A percentile compares a stretch with the other conserved stretches of the same genome.
Evolutionary conservation across 2,329 filamentous ascomycete genomes (phyloP).

Genomic region (Fusarium sp.): DNA sequence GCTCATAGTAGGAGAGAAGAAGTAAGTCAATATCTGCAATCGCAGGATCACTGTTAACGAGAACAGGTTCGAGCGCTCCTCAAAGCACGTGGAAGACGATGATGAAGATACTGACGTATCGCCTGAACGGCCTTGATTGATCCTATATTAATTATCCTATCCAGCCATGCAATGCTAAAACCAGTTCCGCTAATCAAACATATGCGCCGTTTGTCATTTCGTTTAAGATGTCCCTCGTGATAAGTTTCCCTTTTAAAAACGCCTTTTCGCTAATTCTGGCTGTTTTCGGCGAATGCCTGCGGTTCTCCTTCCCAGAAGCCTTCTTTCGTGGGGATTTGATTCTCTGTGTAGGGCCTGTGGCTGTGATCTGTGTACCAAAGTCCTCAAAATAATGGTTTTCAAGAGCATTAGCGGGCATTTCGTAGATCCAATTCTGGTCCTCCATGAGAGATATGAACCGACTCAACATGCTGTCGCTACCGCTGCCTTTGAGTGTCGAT

Average conservation of each 20-base stretch:
- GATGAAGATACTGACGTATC: conserved; percentile 38
- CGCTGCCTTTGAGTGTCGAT: conserved; percentile 79
- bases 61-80: conserved; percentile 52
- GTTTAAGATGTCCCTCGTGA: conserved; percentile 83
- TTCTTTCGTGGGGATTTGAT: conserved; percentile 49
- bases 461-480: conserved; percentile 79
- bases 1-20: conserved; percentile 68
- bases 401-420: conserved; percentile 74
- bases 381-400: conserved; percentile 77
- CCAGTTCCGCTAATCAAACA: conserved; percentile 40
- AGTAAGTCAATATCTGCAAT: conserved; percentile 47
- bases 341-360: conserved; percentile 47
- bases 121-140: conserved; percentile 31
- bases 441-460: conserved; percentile 84
- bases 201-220: conserved; percentile 68
- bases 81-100: conserved; percentile 42
- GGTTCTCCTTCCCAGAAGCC: conserved; percentile 59
- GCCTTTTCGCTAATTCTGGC: conserved; percentile 70
- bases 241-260: conserved; percentile 73
- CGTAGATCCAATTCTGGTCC: conserved; percentile 80
- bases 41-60: conserved; percentile 1
- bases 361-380: conserved; percentile 61
- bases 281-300: conserved; percentile 63
- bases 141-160: conserved; percentile 23
- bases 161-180: conserved; percentile 26